A percentile compares a stretch with the other conserved stretches of the same genome.
These are phyloP conservation scores for Rhizoclosmatium globosum DNA, from an alignment of 192 early-diverging fungal species.

Conservation along the genomic window DNA sequence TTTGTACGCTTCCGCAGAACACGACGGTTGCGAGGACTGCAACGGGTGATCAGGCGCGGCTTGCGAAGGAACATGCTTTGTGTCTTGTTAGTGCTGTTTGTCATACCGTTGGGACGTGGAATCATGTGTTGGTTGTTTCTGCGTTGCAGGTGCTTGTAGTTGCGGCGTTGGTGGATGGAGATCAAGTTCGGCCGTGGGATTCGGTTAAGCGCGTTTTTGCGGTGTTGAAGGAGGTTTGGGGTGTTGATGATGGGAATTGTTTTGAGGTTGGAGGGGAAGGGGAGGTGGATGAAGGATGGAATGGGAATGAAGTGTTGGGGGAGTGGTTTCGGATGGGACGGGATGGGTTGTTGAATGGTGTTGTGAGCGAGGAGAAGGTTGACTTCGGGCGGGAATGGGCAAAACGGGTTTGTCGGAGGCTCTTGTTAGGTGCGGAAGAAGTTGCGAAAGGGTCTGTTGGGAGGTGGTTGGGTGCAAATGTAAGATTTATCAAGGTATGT, in stretches of 20 bases:
- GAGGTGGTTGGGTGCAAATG: no score
- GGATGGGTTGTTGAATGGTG: no score
- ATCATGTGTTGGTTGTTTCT: background rate
- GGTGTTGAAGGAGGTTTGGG: background rate
- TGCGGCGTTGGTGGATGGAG: conserved; percentile 9
- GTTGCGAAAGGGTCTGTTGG: background rate
- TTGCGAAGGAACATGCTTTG: background rate
- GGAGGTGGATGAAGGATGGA: background rate
- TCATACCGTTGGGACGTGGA: background rate
- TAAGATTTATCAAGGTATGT: no score
- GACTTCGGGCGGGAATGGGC: background rate
- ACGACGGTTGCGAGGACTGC: no score
- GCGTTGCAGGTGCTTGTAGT: background rate
- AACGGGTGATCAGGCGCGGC: background rate
- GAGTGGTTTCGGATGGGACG: no score
- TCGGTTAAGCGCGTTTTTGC: background rate
- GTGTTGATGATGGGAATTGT: background rate
- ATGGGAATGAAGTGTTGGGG: background rate
- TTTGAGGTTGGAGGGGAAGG: conserved; percentile 4
- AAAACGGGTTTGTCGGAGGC: background rate
- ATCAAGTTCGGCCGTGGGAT: conserved; percentile 8
- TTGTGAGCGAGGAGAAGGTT: no score
- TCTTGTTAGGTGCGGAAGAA: conserved; percentile 7
- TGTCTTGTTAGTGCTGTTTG: background rate
- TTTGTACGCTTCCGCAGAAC: no score